Conservation (phyloP, 805 yeast species). For the Dipodascus geniculatus region DNA sequence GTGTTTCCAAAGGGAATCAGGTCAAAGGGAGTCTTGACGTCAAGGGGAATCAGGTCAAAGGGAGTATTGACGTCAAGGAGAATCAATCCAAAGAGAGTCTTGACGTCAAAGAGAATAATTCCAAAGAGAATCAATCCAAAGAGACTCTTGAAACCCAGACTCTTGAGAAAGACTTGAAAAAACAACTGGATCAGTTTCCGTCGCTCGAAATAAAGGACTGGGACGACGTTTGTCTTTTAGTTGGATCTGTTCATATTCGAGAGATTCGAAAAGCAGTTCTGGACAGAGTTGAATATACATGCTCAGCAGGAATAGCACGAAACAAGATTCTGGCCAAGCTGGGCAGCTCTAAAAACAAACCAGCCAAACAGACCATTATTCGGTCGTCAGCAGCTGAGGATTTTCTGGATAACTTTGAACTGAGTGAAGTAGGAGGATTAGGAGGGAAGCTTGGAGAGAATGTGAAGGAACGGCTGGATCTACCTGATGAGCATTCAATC, state of each 20-base stretch:
- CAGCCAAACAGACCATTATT: conserved; percentile 74
- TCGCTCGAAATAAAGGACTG: conserved; percentile 37
- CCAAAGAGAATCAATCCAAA: no score
- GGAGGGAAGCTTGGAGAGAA: conserved; percentile 72
- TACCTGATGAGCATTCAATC: conserved; percentile 39
- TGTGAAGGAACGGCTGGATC: conserved; percentile 26
- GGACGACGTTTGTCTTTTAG: conserved; percentile 65
- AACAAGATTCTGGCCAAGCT: conserved; percentile 74
- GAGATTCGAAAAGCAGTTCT: conserved; percentile 44
- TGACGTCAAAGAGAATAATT: not conserved
- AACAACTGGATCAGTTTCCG: not conserved
- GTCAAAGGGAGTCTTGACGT: no score
- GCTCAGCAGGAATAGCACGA: conserved; percentile 79
- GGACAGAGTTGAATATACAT: conserved; percentile 58
- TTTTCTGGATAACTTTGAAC: conserved; percentile 50
- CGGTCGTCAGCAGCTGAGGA: conserved; percentile 34
- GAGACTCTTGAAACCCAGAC: conserved; percentile 10
- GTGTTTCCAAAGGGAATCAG: no score
- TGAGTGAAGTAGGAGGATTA: conserved; percentile 76
- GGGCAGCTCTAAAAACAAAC: conserved; percentile 78
- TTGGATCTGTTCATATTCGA: conserved; percentile 52
- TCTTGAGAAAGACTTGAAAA: conserved; percentile 15
- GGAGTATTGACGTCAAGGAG: not conserved
- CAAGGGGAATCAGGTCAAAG: not conserved
- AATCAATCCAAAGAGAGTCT: not conserved